phyloP scores from a whole-genome alignment of 345 rosid species.

The Eucalyptus pauciflora region DNA sequence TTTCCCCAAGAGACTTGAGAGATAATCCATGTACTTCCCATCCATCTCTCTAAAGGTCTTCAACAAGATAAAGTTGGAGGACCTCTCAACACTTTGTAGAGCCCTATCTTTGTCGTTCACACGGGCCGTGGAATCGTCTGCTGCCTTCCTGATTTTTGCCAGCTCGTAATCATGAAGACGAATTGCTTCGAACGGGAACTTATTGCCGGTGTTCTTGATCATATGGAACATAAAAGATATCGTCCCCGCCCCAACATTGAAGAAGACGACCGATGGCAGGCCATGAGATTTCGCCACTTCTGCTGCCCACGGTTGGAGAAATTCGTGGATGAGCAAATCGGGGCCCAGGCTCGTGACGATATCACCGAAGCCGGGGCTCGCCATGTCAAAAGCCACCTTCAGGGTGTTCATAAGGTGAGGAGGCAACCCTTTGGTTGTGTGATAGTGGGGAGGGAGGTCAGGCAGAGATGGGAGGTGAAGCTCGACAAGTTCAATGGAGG shows the following conservation, averaged over 20 bases:
- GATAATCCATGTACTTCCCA: slow-evolving; percentile 17
- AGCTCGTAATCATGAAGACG: background rate
- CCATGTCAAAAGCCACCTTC: slow-evolving; percentile 8
- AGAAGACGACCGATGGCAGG: slow-evolving; percentile 10
- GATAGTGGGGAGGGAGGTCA: slow-evolving; percentile 27
- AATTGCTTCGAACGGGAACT: slow-evolving; percentile 2
- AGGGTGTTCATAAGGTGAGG: slow-evolving; percentile 19
- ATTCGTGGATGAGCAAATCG: slow-evolving; percentile 18
- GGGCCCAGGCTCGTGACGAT: slow-evolving; percentile 9
- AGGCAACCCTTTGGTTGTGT: slow-evolving; percentile 29
- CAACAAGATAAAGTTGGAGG: slow-evolving; percentile 3
- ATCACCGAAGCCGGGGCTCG: background rate
- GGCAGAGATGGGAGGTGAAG: slow-evolving; percentile 18
- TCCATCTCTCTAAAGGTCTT: slow-evolving; percentile 16
- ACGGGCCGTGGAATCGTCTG: background rate
- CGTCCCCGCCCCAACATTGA: background rate
- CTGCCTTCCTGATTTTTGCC: background rate
- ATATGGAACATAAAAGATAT: background rate
- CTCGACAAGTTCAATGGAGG: slow-evolving; percentile 3
- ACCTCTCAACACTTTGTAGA: background rate
- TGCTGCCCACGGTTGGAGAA: slow-evolving; percentile 27
- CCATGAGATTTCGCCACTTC: slow-evolving; percentile 1
- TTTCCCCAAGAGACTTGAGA: slow-evolving; percentile 1
- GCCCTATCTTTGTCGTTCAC: background rate
- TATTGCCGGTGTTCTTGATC: background rate